phyloP scores from a whole-genome alignment of 192 early-diverging fungal genomes.

The Coemansia sp. region DNA sequence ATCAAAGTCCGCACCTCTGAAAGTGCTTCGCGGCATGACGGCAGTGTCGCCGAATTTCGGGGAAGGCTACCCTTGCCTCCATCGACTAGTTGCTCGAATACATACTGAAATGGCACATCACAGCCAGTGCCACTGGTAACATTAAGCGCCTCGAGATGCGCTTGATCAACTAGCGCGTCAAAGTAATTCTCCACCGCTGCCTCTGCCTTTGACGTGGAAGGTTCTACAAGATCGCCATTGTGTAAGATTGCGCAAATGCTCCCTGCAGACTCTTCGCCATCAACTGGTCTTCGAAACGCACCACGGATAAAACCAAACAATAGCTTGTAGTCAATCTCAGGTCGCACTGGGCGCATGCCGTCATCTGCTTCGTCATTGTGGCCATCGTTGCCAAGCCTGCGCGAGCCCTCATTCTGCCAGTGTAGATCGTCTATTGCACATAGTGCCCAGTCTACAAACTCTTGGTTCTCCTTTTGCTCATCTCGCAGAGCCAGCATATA shows the following conservation, averaged over 20 bases:
- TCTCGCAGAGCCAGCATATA: constrained; percentile 20
- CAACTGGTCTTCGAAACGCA: constrained; percentile 15
- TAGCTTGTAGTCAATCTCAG: constrained; percentile 35
- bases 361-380: constrained; percentile 22
- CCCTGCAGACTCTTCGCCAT: not conserved
- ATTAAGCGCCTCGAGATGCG: constrained; percentile 4
- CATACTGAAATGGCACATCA: constrained; percentile 12
- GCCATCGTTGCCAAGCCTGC: constrained; percentile 9
- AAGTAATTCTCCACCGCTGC: constrained; percentile 12
- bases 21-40: constrained; percentile 23
- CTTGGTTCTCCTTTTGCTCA: constrained; percentile 43
- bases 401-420: constrained; percentile 46
- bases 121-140: not conserved
- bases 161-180: constrained; percentile 11
- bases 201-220: not conserved
- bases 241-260: constrained; percentile 4
- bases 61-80: not conserved
- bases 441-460: constrained; percentile 46
- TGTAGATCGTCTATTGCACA: constrained; percentile 35
- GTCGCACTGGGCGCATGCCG: constrained; percentile 30
- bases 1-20: constrained; percentile 10
- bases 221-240: too few species aligned
- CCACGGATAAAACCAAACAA: constrained; percentile 32
- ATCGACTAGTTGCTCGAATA: constrained; percentile 21
- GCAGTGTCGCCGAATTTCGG: not conserved